phyloP scores from a whole-genome alignment of 768 basidiomycete genomes.

The Pholiota microspora region DNA sequence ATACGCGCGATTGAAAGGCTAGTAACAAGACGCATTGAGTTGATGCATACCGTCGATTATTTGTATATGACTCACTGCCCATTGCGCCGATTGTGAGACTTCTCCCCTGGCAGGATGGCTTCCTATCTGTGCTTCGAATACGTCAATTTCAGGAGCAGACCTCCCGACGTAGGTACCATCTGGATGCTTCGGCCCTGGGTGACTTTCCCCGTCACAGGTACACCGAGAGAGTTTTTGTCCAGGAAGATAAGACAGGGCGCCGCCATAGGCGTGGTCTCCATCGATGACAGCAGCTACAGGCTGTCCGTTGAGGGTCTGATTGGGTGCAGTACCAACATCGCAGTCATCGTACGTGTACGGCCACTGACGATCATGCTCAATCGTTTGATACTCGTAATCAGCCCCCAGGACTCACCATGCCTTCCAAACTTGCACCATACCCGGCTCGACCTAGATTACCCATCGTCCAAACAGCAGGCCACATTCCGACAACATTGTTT shows the following conservation, averaged over 20 bases:
- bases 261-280: conserved; percentile 55
- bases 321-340: conserved; percentile 89
- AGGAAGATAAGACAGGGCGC: conserved; percentile 75
- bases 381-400: conserved; percentile 2
- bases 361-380: conserved; percentile 46
- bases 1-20: conserved; percentile 81
- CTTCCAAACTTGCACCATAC: conserved; percentile 84
- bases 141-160: conserved; percentile 86
- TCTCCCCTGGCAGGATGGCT: conserved; percentile 37
- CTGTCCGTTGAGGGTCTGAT: conserved; percentile 71
- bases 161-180: conserved; percentile 84
- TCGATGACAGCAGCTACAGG: conserved; percentile 59
- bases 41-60: neutral
- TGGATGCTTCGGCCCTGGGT: conserved; percentile 78
- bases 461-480: conserved; percentile 84
- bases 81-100: conserved; percentile 86
- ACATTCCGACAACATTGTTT: conserved; percentile 63
- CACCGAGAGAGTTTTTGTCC: conserved; percentile 88
- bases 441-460: conserved; percentile 85
- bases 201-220: conserved; percentile 81
- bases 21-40: neutral
- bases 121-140: conserved; percentile 77
- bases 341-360: conserved; percentile 84
- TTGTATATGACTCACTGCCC: conserved; percentile 51
- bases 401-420: conserved; percentile 45